Conservation (phyloP, 164 flowering plant species). For the Santalum album region DNA sequence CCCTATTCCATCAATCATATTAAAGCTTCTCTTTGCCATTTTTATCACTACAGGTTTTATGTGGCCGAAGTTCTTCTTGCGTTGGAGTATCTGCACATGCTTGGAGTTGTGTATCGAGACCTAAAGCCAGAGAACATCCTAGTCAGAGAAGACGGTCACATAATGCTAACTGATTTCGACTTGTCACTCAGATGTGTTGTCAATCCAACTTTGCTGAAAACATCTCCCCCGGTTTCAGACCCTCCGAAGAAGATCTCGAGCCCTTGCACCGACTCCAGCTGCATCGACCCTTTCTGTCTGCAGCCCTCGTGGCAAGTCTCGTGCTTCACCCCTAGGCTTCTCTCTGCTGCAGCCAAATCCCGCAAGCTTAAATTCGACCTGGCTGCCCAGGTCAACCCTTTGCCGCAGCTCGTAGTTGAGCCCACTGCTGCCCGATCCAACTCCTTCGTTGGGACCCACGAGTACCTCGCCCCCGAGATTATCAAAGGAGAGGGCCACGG, state of each 20-base stretch:
- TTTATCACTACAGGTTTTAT: slow-evolving; percentile 54
- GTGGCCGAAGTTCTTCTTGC: slow-evolving; percentile 84
- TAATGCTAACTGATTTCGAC: slow-evolving; percentile 90
- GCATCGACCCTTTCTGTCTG: slow-evolving; percentile 76
- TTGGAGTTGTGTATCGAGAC: slow-evolving; percentile 89
- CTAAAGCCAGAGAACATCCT: slow-evolving; percentile 83
- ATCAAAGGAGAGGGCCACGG: slow-evolving; percentile 86
- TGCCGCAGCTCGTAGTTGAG: slow-evolving; percentile 81
- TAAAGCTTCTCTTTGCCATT: neutral
- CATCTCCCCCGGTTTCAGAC: slow-evolving; percentile 30
- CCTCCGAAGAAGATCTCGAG: slow-evolving; percentile 33
- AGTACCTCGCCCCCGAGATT: slow-evolving; percentile 88
- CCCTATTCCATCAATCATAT: no score
- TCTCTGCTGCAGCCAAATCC: slow-evolving; percentile 36
- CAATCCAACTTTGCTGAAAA: slow-evolving; percentile 47
- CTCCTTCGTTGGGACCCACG: slow-evolving; percentile 91
- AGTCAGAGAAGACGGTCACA: slow-evolving; percentile 86
- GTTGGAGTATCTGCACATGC: slow-evolving; percentile 88
- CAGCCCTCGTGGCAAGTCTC: slow-evolving; percentile 73
- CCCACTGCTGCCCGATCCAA: slow-evolving; percentile 84
- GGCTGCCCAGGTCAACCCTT: slow-evolving; percentile 34
- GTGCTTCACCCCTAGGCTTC: slow-evolving; percentile 61
- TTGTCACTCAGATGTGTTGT: slow-evolving; percentile 67
- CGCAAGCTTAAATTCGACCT: slow-evolving; percentile 39
- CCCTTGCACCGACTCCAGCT: slow-evolving; percentile 52